Base-by-base conservation (phyloP, 2,329 filamentous ascomycete genomes). In the Incumbomyces lentus region DNA sequence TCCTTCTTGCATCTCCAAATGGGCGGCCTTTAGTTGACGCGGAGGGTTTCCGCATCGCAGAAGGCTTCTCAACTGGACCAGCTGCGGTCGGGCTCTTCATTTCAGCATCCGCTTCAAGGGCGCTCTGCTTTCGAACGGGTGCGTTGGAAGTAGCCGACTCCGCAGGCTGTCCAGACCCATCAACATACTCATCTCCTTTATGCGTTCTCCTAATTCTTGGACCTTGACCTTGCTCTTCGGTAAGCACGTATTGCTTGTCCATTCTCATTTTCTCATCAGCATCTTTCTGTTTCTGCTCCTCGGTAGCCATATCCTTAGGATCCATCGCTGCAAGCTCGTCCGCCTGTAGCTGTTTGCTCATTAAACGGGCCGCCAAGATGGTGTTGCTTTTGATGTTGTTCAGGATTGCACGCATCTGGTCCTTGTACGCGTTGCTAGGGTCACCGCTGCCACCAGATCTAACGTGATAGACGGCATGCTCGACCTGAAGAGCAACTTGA, bases 171-270 rank as follows among this genome's bases (percentile, higher is more conserved):
- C 67, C 72, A 30, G 93, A 86, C 38, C 84, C 80, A 51, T 90
- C 88, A 13, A 96, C 75, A 13, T 95, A 65, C 61, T 96, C 92
- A 49, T 95, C 89, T 11, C 92, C 92, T 64, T 96, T 96, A 69
- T 96, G 90, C 2, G 90, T 95, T 55, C 86, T 81, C 58, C 88
- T 78, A 47, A 95, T 82, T 2, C 88, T 80, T 3, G 89, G 84
- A 1, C 78, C 87, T 40, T 78, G 75, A 14, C 84, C 79, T 38
- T 55, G 52, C 16, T 85, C 78, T 12, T 86, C 78, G 49, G 90
- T 81, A 30, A 94, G 75, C 39, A 92, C 89, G 38, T 90, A 85
- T 50, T 78, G 74, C 34, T 68, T 66, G 58, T 81, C 78, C 34
- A 81, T 68, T 46, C 74, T 71, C 12, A 70, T 65, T 55, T 74